Evolutionary conservation across 176 grass and related monocot species (phyloP), one percentile per base, ranked within the genome.

Genomic region (Typha latifolia): DNA sequence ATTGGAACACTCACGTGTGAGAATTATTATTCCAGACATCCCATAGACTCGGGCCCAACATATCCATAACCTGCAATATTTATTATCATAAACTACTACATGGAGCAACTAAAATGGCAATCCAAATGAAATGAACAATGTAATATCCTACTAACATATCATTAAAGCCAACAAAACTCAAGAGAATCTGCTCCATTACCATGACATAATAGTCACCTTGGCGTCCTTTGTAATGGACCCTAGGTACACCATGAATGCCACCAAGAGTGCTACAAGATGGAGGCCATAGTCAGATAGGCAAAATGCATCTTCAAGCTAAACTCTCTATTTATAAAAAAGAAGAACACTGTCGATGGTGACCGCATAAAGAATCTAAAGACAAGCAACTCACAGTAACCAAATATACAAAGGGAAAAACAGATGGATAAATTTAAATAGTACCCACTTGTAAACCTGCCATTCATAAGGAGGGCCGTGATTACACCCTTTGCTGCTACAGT

Each of bases 11-110:
- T 85, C 72, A 96, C 91, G 82, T 83, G 48, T 88, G 87, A 59
- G 84, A 88, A 65, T 91, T 96, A 81, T 91, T 91, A 79, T 91
- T 96, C 91, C 91, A 96, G 63, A 85, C 82, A 81, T 96, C 91
- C 91, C 91, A 96, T 8, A 96, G 76, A 79, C 91, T 96, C 73
- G 91, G 91, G 12, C 91, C 91, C 59, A 96, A 73, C 70, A 96
- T 91, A 79, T 96, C 91, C 91, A 96, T 96, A 79, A 91, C 81
- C 87, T 90, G 82, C 72, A 77, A 13, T 47, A 9, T 64, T 62
- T 12, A 14, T 49, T 48, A 3, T 71, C 12, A 51, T 15, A 32
- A 69, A 12, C 32, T 37, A 34, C 12, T 47, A 34, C 27, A 14
- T 18, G 14, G 9, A 66, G 32, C 18, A 18, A 22, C 13, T n/a